Percentiles rank a stretch among this genome's conserved stretches.
Evolutionary conservation across 306 rosid genomes (phyloP).

Genomic region (Vigna hirtella): DNA sequence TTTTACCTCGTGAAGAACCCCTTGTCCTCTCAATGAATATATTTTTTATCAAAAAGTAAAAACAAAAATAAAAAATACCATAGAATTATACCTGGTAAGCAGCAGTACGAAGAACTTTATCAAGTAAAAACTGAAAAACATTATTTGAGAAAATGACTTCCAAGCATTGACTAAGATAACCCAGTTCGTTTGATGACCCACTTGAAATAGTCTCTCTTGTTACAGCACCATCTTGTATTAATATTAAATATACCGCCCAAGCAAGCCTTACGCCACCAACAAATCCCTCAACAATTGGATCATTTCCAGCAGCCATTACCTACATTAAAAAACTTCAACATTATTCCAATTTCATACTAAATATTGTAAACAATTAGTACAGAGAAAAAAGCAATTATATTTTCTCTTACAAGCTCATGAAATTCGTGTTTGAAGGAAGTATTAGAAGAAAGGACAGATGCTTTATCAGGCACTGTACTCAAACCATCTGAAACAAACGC

Average conservation of each 20-base stretch:
- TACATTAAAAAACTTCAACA: slow-evolving; percentile 47
- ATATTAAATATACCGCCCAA: slow-evolving; percentile 93
- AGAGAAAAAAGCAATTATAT: slow-evolving; percentile 32
- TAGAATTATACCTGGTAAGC: slow-evolving; percentile 79
- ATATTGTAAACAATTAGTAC: slow-evolving; percentile 38
- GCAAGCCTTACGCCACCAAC: slow-evolving; percentile 81
- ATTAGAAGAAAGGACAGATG: slow-evolving; percentile 76
- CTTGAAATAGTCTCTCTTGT: slow-evolving; percentile 66
- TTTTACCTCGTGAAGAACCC: slow-evolving; percentile 6
- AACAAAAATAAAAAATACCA: neutral
- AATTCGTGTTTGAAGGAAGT: slow-evolving; percentile 80
- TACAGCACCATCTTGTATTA: slow-evolving; percentile 66
- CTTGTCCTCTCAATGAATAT: slow-evolving; percentile 28
- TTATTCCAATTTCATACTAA: slow-evolving; percentile 36
- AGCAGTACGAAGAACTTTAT: slow-evolving; percentile 82
- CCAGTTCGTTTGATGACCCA: slow-evolving; percentile 72
- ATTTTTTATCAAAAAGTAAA: slow-evolving; percentile 1
- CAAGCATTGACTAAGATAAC: slow-evolving; percentile 70
- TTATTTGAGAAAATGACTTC: slow-evolving; percentile 83
- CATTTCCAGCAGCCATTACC: slow-evolving; percentile 84
- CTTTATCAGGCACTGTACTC: slow-evolving; percentile 86
- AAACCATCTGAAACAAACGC: slow-evolving; percentile 88
- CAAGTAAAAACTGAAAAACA: slow-evolving; percentile 80
- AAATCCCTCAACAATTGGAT: slow-evolving; percentile 77
- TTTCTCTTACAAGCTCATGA: slow-evolving; percentile 77